A percentile compares a stretch with the other conserved stretches of the same genome.
These are phyloP conservation scores for Xylariaceae sp. DNA, from an alignment of 2,329 filamentous ascomycete genomes.

Conservation along the genomic window DNA sequence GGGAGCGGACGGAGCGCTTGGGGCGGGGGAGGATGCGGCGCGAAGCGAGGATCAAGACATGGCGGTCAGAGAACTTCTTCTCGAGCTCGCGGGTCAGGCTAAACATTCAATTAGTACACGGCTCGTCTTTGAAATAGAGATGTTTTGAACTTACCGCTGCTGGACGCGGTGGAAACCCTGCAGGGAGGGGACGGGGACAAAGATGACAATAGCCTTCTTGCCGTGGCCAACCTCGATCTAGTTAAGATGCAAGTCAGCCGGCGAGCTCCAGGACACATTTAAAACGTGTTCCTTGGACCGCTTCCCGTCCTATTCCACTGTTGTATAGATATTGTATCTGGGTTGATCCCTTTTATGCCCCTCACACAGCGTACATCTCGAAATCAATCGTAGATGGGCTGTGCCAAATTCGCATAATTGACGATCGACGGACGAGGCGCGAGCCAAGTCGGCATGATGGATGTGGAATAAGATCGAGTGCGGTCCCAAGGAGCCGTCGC, in stretches of 20 bases:
- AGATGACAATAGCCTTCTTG: constrained; percentile 99
- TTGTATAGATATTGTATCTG: constrained; percentile 24
- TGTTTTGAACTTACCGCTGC: constrained; percentile 74
- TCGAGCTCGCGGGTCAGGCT: constrained; percentile 99
- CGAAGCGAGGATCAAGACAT: constrained; percentile 97
- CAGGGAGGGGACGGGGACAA: constrained; percentile 99
- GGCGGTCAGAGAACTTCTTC: constrained; percentile 99
- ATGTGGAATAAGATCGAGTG: constrained; percentile 28
- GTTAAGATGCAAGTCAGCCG: constrained; percentile 64
- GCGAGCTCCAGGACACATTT: constrained; percentile 62
- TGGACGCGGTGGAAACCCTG: constrained; percentile 98
- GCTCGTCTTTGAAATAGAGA: no score
- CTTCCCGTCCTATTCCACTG: constrained; percentile 67
- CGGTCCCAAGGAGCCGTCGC: constrained; percentile 23
- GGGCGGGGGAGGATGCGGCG: constrained; percentile 98
- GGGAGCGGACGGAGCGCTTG: constrained; percentile 95
- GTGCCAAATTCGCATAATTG: constrained; percentile 22
- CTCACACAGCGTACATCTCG: constrained; percentile 19
- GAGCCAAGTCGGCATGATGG: constrained; percentile 9
- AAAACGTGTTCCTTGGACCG: constrained; percentile 58
- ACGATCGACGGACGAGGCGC: constrained; percentile 10
- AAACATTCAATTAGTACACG: constrained; percentile 25
- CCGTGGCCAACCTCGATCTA: constrained; percentile 99
- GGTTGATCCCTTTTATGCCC: constrained; percentile 22
- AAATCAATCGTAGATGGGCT: constrained; percentile 20